Base-by-base conservation (phyloP, 495 filamentous ascomycete species). In the Xylaria intraflava region DNA sequence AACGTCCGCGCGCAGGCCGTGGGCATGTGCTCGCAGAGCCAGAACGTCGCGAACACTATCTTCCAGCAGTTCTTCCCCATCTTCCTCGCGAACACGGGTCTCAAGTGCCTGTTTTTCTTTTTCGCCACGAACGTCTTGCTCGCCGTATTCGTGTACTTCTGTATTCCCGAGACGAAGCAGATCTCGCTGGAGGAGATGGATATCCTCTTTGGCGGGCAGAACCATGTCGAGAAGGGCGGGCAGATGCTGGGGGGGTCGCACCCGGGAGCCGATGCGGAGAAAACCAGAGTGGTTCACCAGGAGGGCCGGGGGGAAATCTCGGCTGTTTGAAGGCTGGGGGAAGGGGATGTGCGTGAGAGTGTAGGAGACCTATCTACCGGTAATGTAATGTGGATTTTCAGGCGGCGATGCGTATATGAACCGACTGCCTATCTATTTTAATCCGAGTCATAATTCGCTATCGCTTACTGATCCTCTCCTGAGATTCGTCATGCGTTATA, bases 1-100 rank as follows among this genome's bases (percentile, higher is more conserved):
- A 83, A 84, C 58, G 81, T 85, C 0, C 77, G 83, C 12, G 78
- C 82, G 1, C 81, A 85, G 55, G 82, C 82, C 16, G 80, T 85
- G n/a, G 82, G 81, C 10, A 85, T 84, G 82, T 79, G 77, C 19
- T 81, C 77, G 31, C 82, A 85, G 61, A 81, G 76, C 30, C 82
- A 85, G 58, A 84, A 84, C 55, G 79, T 85, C 50, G 82, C 81
- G 61, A 81, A 84, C 62, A 70, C 73, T 44, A 82, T 85, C 55
- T 76, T 83, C 63, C 74, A 83, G 50, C 81, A 84, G 56, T 84
- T 84, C 72, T 85, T 84, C 76, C 83, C 83, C 12, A 79, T 73
- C 22, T 85, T 85, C 70, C 72, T 82, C 23, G 66, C 76, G 24
- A 78, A 82, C 61, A 65, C 69, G 35, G 80, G 80, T 20, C 76